Conservation (phyloP, 2,329 filamentous ascomycete species). For the Calonectria multiphialidica region DNA sequence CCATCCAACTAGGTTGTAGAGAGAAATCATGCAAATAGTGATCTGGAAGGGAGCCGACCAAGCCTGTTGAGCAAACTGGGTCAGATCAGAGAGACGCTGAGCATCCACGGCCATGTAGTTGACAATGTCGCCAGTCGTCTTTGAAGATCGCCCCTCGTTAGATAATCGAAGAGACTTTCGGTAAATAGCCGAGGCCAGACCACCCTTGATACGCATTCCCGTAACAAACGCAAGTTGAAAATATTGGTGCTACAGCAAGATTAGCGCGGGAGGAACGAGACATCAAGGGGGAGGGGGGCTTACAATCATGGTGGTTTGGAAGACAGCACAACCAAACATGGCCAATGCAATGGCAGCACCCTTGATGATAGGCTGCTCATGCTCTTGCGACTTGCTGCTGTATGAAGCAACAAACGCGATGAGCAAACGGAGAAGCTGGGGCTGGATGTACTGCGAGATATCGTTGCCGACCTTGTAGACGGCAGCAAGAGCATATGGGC, state of each 20-base stretch:
- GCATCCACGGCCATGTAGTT: slow-evolving; percentile 99
- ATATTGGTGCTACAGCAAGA: slow-evolving; percentile 78
- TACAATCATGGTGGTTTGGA: slow-evolving; percentile 85
- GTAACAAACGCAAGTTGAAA: slow-evolving; percentile 96
- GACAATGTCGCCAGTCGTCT: slow-evolving; percentile 97
- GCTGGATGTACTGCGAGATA: slow-evolving; percentile 86
- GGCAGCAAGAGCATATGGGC: slow-evolving; percentile 83
- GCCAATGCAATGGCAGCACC: slow-evolving; percentile 89
- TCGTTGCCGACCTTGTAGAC: slow-evolving; percentile 94
- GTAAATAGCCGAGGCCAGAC: slow-evolving; percentile 91
- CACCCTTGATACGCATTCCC: slow-evolving; percentile 96
- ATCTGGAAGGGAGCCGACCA: slow-evolving; percentile 99
- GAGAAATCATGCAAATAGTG: slow-evolving; percentile 90
- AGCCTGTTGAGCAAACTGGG: slow-evolving; percentile 93
- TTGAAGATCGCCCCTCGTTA: slow-evolving; percentile 89
- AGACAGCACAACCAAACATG: slow-evolving; percentile 90
- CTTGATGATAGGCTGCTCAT: slow-evolving; percentile 82
- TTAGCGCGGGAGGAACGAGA: slow-evolving; percentile 34
- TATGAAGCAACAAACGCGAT: slow-evolving; percentile 91
- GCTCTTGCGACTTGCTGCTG: slow-evolving; percentile 56
- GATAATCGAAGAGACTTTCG: slow-evolving; percentile 90
- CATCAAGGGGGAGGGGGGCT: slow-evolving; percentile 30
- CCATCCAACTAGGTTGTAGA: slow-evolving; percentile 94
- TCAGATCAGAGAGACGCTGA: slow-evolving; percentile 92
- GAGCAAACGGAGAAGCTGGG: slow-evolving; percentile 86